Conservation (phyloP, 129 eudicot genomes). For the Helichrysum umbraculigerum region DNA sequence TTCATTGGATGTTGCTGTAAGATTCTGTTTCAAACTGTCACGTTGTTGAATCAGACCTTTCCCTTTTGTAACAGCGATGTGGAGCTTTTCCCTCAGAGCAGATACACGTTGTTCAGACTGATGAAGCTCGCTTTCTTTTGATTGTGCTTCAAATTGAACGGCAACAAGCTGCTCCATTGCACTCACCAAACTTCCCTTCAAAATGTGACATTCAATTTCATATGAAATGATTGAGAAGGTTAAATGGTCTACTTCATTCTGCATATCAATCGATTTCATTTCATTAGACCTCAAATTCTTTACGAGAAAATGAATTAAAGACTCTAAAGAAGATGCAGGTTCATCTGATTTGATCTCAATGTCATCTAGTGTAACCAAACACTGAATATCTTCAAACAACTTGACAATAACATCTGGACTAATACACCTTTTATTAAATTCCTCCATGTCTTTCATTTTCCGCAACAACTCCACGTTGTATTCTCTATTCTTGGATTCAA, state of each 20-base stretch:
- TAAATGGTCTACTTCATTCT: conserved; percentile 53
- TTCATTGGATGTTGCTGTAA: conserved; percentile 67
- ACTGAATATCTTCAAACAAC: conserved; percentile 54
- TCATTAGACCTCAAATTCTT: conserved; percentile 32
- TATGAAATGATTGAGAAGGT: conserved; percentile 38
- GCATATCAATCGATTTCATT: conserved; percentile 51
- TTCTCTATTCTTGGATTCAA: conserved; percentile 48
- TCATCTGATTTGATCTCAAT: conserved; percentile 40
- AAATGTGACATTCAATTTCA: conserved; percentile 56
- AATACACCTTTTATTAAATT: conserved; percentile 44
- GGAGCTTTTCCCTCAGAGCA: conserved; percentile 84
- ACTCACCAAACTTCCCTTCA: conserved; percentile 58
- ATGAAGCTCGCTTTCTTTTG: conserved; percentile 69
- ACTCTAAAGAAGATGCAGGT: conserved; percentile 49
- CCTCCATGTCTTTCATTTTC: conserved; percentile 52
- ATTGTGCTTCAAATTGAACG: conserved; percentile 38
- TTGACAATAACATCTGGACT: conserved; percentile 42
- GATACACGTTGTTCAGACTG: conserved; percentile 87
- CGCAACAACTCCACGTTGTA: conserved; percentile 53
- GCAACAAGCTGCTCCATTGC: conserved; percentile 46
- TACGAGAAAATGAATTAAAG: conserved; percentile 50
- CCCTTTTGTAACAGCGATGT: conserved; percentile 96
- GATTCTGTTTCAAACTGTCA: conserved; percentile 81
- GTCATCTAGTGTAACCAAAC: conserved; percentile 39
- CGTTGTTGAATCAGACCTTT: conserved; percentile 93